Percentiles rank a stretch among this genome's conserved stretches.
Evolutionary conservation across 441 rosid species (phyloP).

Genomic region (Bocquillonia castaneifolia): DNA sequence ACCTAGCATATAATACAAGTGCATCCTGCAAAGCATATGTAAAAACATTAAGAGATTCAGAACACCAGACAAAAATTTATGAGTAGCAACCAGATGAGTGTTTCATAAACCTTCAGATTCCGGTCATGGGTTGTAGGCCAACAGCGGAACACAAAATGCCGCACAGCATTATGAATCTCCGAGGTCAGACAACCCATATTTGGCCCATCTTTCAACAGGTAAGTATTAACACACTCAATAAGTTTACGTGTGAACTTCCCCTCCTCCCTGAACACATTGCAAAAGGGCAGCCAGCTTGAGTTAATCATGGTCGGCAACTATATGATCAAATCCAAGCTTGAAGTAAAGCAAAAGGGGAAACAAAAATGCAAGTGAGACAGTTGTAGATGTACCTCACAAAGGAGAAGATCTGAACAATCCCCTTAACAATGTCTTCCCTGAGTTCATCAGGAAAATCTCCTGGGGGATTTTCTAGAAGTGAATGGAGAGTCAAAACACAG

Average conservation of each 20-base stretch:
- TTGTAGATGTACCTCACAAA: slow-evolving; percentile 47
- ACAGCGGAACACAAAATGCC: slow-evolving; percentile 56
- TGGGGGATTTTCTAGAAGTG: slow-evolving; percentile 81
- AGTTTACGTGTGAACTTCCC: slow-evolving; percentile 89
- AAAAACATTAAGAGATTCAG: slow-evolving; percentile 7
- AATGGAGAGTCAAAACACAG: slow-evolving; percentile 57
- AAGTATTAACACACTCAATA: slow-evolving; percentile 75
- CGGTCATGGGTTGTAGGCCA: slow-evolving; percentile 80
- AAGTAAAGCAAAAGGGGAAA: slow-evolving; percentile 14
- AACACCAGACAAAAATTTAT: slow-evolving; percentile 18
- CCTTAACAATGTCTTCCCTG: slow-evolving; percentile 58
- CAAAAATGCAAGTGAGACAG: slow-evolving; percentile 15
- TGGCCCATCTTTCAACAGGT: slow-evolving; percentile 84
- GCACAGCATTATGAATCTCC: slow-evolving; percentile 66
- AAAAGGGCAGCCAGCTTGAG: slow-evolving; percentile 20
- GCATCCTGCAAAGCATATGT: slow-evolving; percentile 52
- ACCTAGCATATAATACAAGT: slow-evolving; percentile 61
- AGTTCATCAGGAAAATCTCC: slow-evolving; percentile 77
- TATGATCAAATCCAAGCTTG: slow-evolving; percentile 11
- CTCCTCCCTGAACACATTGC: slow-evolving; percentile 66
- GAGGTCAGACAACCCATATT: slow-evolving; percentile 60
- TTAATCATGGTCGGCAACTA: slow-evolving; percentile 17
- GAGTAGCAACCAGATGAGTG: background rate
- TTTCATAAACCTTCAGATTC: slow-evolving; percentile 61
- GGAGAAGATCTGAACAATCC: slow-evolving; percentile 69